Evolutionary conservation across 2,329 filamentous ascomycete species (phyloP).

Genomic region (Tolypocladium cylindrosporum): DNA sequence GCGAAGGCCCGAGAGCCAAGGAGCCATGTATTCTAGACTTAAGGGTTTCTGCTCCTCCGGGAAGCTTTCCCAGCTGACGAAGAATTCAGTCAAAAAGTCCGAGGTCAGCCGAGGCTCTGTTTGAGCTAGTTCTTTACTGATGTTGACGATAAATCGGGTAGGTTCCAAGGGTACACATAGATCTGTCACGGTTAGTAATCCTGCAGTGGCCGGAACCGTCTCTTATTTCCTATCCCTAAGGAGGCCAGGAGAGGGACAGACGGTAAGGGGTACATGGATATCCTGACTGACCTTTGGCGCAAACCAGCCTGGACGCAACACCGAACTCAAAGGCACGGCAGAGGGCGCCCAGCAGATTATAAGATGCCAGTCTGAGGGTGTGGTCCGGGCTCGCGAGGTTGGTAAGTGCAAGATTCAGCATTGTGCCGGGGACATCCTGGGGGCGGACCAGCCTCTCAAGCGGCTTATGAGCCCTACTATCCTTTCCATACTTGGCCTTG

Average conservation of each 20-base stretch:
- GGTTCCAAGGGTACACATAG: slow-evolving; percentile 54
- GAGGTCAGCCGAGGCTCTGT: slow-evolving; percentile 58
- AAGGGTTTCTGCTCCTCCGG: slow-evolving; percentile 56
- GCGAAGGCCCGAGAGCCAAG: slow-evolving; percentile 55
- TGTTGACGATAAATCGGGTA: slow-evolving; percentile 53
- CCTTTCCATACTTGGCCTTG: slow-evolving; percentile 55
- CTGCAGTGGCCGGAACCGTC: not conserved
- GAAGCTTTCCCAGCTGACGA: slow-evolving; percentile 62
- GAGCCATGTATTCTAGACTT: slow-evolving; percentile 60
- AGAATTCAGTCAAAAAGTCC: slow-evolving; percentile 65
- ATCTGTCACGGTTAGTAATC: slow-evolving; percentile 27
- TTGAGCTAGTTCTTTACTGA: slow-evolving; percentile 52
- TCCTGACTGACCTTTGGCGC: slow-evolving; percentile 41
- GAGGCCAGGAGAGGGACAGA: too few species aligned
- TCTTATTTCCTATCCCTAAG: too few species aligned
- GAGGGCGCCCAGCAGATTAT: slow-evolving; percentile 56
- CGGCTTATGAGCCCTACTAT: slow-evolving; percentile 48
- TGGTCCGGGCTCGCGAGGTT: slow-evolving; percentile 56
- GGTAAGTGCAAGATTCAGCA: slow-evolving; percentile 57
- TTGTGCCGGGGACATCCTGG: slow-evolving; percentile 60
- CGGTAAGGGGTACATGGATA: not conserved
- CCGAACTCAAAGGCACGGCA: slow-evolving; percentile 60
- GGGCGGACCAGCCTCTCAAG: slow-evolving; percentile 57
- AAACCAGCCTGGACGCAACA: slow-evolving; percentile 50
- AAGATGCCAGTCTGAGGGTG: slow-evolving; percentile 51